Percentiles rank a stretch among this genome's conserved stretches.
These are phyloP conservation scores for Drechslera avenae DNA, from an alignment of 2,329 filamentous ascomycete genomes.

Conservation along the genomic window DNA sequence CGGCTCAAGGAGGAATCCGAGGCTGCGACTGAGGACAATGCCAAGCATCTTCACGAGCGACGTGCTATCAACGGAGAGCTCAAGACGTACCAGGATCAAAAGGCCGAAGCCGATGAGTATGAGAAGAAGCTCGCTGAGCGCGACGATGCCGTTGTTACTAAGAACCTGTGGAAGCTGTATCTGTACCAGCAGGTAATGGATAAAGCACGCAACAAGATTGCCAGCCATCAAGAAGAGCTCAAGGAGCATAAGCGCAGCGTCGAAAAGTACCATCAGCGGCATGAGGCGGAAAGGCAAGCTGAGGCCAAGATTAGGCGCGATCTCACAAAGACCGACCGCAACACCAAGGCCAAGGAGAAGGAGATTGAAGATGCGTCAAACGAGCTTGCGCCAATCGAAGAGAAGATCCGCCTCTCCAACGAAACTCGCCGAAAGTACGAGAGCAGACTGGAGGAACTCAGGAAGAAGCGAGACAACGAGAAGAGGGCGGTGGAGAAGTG, in stretches of 20 bases:
- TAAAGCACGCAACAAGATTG: conserved; percentile 85
- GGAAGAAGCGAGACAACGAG: conserved; percentile 77
- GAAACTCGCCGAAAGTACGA: conserved; percentile 72
- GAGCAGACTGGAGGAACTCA: conserved; percentile 70
- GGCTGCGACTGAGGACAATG: conserved; percentile 85
- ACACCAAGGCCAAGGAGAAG: conserved; percentile 83
- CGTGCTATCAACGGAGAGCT: conserved; percentile 97
- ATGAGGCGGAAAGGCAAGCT: conserved; percentile 83
- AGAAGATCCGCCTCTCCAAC: conserved; percentile 80
- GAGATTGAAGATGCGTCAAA: conserved; percentile 86
- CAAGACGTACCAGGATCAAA: conserved; percentile 96
- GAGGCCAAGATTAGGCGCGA: conserved; percentile 77
- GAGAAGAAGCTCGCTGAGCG: conserved; percentile 88
- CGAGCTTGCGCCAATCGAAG: conserved; percentile 83
- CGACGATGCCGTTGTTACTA: conserved; percentile 87
- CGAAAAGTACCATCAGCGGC: conserved; percentile 77
- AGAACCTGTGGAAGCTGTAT: conserved; percentile 95
- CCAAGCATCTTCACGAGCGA: conserved; percentile 83
- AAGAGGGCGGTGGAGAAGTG: conserved; percentile 70
- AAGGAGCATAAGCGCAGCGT: conserved; percentile 90
- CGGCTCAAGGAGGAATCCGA: conserved; percentile 84
- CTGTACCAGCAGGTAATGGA: conserved; percentile 94
- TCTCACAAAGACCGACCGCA: conserved; percentile 79
- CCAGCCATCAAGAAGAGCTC: conserved; percentile 90
- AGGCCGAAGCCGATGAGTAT: conserved; percentile 92